phyloP scores from a whole-genome alignment of 768 basidiomycete genomes.

The Hemileccinum rubropunctum region DNA sequence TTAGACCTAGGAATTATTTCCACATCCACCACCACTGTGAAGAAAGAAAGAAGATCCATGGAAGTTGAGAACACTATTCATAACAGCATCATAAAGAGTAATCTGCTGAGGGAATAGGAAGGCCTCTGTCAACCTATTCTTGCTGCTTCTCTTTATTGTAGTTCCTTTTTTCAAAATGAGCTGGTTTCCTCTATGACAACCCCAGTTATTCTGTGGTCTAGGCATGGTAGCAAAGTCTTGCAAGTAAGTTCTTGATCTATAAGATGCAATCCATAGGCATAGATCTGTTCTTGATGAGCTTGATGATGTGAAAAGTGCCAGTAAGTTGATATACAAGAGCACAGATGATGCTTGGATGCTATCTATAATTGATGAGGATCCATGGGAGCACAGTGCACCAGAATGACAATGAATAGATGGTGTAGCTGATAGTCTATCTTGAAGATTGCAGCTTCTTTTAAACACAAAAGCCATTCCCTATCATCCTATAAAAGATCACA shows the following conservation, averaged over 20 bases:
- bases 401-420: constrained; percentile 40
- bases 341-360: neutral
- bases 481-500: constrained; percentile 46
- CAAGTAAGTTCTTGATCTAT: neutral
- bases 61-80: neutral
- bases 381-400: constrained; percentile 33
- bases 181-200: neutral
- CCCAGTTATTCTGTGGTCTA: neutral
- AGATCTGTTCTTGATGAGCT: neutral
- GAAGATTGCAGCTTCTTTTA: constrained; percentile 40
- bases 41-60: neutral
- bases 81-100: neutral
- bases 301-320: neutral
- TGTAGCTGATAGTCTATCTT: constrained; percentile 35
- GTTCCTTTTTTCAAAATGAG: neutral
- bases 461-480: constrained; percentile 42
- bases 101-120: neutral
- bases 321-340: neutral
- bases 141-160: neutral
- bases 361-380: constrained; percentile 23
- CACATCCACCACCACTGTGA: neutral
- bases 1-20: too few relatives aligned
- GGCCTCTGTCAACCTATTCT: neutral
- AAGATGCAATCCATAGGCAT: constrained; percentile 2
- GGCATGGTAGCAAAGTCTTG: neutral